These are phyloP conservation scores for Trichoderma sp. DNA, from an alignment of 2,329 filamentous ascomycete species.

Conservation along the genomic window DNA sequence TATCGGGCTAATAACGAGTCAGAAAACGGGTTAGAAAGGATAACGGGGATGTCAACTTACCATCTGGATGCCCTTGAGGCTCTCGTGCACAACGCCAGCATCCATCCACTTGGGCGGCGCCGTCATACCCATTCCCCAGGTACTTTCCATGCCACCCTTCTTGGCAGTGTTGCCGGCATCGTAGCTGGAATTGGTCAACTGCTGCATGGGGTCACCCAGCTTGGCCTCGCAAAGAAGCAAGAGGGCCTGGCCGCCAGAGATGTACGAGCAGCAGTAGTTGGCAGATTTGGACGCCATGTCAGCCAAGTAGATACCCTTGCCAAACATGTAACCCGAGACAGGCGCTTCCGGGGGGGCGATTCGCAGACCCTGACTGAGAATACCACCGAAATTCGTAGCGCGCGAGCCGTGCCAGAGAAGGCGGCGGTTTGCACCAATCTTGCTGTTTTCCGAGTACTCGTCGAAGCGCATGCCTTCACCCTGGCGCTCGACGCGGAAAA, in stretches of 20 bases:
- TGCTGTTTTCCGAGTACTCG: conserved; percentile 56
- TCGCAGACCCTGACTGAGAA: conserved; percentile 83
- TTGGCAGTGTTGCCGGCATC: conserved; percentile 67
- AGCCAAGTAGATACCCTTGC: conserved; percentile 85
- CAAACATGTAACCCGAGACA: conserved; percentile 82
- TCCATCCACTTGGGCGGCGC: conserved; percentile 77
- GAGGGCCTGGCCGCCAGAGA: conserved; percentile 71
- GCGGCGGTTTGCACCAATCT: conserved; percentile 66
- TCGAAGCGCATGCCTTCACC: conserved; percentile 74
- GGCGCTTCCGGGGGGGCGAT: conserved; percentile 87
- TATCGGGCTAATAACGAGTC: conserved; percentile 52
- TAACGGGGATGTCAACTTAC: conserved; percentile 48
- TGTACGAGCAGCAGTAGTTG: conserved; percentile 68
- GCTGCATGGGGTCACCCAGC: conserved; percentile 74
- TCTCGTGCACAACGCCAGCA: conserved; percentile 65
- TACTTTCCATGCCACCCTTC: conserved; percentile 63
- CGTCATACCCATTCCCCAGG: conserved; percentile 68
- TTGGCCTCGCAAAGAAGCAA: conserved; percentile 80
- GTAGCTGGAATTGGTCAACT: conserved; percentile 62
- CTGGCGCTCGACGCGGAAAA: conserved; percentile 79
- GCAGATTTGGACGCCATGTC: conserved; percentile 85
- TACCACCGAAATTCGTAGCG: conserved; percentile 83
- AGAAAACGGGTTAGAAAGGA: not conserved
- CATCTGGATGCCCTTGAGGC: conserved; percentile 71
- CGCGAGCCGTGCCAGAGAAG: conserved; percentile 89